Conservation (phyloP, 2,329 filamentous ascomycete genomes). For the Aureobasidium zeae region DNA sequence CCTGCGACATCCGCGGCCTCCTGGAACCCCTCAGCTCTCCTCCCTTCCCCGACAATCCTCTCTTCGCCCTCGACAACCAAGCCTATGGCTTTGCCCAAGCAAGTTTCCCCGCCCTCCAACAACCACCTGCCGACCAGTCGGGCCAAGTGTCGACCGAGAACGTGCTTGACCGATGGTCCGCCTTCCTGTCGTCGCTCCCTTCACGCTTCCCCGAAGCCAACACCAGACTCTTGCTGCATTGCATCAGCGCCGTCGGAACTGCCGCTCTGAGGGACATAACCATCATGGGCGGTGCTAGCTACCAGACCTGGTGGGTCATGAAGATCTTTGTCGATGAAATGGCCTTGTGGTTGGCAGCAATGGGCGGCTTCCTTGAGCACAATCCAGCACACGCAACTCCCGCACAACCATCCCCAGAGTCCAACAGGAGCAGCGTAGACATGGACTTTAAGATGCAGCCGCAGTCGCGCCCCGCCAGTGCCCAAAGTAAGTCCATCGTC, state of each 20-base stretch:
- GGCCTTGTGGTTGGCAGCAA: slow-evolving; percentile 79
- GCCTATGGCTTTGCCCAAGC: slow-evolving; percentile 35
- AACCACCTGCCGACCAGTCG: slow-evolving; percentile 16
- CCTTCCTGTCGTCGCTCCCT: slow-evolving; percentile 60
- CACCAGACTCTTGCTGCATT: slow-evolving; percentile 64
- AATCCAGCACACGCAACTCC: slow-evolving; percentile 17
- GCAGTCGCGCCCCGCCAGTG: slow-evolving; percentile 12
- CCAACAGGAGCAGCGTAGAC: slow-evolving; percentile 25
- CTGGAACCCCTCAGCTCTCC: slow-evolving; percentile 54
- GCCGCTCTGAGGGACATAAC: slow-evolving; percentile 74
- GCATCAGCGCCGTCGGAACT: slow-evolving; percentile 65
- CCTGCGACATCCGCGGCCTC: slow-evolving; percentile 57
- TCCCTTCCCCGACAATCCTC: slow-evolving; percentile 27
- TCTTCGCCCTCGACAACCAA: slow-evolving; percentile 29
- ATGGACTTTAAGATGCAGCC: slow-evolving; percentile 19
- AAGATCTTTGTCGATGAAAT: slow-evolving; percentile 96
- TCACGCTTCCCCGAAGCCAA: slow-evolving; percentile 64
- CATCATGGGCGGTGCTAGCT: slow-evolving; percentile 66
- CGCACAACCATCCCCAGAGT: slow-evolving; percentile 1
- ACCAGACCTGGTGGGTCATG: slow-evolving; percentile 89
- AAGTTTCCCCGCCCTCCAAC: slow-evolving; percentile 34
- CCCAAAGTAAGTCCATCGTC: slow-evolving; percentile 16
- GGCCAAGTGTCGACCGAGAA: slow-evolving; percentile 43
- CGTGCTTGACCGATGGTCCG: slow-evolving; percentile 69
- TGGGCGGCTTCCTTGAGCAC: slow-evolving; percentile 73